Evolutionary conservation across 2,329 filamentous ascomycete genomes (phyloP).

Genomic region (Penicillium sp.): DNA sequence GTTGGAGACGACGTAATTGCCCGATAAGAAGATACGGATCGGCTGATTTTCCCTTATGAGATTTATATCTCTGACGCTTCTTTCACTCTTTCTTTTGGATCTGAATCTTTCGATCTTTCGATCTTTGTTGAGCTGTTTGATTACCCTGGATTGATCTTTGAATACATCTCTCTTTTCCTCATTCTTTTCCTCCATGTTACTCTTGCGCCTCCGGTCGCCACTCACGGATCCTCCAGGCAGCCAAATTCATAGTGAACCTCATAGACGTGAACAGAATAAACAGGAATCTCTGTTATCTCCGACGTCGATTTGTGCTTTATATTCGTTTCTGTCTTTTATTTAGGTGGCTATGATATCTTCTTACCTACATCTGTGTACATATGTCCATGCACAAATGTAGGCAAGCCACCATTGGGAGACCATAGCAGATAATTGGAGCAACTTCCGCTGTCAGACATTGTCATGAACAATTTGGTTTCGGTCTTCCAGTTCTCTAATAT

Average conservation of each 20-base stretch:
- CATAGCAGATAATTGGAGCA: neutral
- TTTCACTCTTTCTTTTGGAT: neutral
- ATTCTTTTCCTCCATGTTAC: neutral
- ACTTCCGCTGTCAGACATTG: neutral
- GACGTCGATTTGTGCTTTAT: neutral
- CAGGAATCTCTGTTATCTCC: neutral
- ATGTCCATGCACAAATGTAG: no score
- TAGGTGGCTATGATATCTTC: neutral
- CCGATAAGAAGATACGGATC: conserved; percentile 6
- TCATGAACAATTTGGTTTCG: neutral
- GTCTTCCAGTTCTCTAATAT: neutral
- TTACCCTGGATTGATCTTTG: neutral
- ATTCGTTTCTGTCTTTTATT: neutral
- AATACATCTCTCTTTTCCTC: neutral
- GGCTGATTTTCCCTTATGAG: neutral
- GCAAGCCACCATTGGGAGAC: neutral
- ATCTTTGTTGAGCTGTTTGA: neutral
- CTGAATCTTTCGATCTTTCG: neutral
- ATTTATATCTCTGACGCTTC: neutral
- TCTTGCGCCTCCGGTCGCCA: neutral
- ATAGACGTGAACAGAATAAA: neutral
- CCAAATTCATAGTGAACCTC: conserved; percentile 1
- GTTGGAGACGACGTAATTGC: conserved; percentile 5
- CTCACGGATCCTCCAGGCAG: conserved; percentile 3
- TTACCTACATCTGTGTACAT: neutral